Conservation (phyloP, 306 rosid species). For the Fagus crenata region DNA sequence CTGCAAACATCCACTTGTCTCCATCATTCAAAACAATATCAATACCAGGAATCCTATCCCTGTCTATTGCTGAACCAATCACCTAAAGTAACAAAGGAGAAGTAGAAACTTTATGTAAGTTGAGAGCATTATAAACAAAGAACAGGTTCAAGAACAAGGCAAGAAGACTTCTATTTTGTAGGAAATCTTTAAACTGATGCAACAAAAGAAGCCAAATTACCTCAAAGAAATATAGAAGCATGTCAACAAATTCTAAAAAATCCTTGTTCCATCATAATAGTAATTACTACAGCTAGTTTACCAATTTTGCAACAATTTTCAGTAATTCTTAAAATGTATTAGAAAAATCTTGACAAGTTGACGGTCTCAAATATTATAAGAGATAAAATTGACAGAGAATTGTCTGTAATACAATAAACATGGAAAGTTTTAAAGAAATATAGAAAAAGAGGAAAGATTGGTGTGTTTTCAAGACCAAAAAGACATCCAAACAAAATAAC, state of each 20-base stretch:
- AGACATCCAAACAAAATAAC: background rate
- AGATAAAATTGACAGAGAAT: background rate
- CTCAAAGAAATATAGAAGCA: background rate
- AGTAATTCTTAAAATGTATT: background rate
- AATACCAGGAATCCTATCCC: constrained; percentile 78
- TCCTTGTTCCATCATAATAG: background rate
- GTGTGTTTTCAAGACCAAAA: background rate
- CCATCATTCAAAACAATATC: constrained; percentile 82
- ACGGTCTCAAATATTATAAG: background rate
- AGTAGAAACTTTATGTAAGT: constrained; percentile 8
- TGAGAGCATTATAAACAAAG: constrained; percentile 4
- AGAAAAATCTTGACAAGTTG: background rate
- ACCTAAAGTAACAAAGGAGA: constrained; percentile 47
- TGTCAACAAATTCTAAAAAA: background rate
- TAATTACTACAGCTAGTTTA: background rate
- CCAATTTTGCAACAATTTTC: background rate
- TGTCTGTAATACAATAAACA: background rate
- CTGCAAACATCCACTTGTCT: constrained; percentile 98
- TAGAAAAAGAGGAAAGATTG: background rate
- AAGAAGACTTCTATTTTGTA: background rate
- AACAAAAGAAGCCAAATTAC: background rate
- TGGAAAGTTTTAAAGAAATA: background rate
- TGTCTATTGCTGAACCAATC: constrained; percentile 78
- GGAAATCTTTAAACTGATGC: background rate
- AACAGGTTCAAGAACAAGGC: background rate